phyloP scores from a whole-genome alignment of 306 rosid species.

The Parietaria judaica region DNA sequence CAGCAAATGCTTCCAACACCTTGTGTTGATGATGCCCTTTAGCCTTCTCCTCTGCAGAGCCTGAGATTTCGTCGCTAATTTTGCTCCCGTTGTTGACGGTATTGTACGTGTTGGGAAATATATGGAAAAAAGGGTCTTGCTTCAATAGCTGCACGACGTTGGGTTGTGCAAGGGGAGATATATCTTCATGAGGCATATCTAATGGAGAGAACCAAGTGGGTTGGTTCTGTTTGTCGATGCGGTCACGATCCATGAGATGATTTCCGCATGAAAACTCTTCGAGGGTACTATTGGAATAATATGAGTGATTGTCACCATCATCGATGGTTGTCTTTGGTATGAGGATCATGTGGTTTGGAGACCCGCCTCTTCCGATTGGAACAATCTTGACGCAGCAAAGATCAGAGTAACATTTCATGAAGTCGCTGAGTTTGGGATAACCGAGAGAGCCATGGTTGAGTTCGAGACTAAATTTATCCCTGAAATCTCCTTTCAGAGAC shows the following conservation, averaged over 20 bases:
- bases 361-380: constrained; percentile 18
- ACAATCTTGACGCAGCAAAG: constrained; percentile 21
- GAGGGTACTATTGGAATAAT: constrained; percentile 2
- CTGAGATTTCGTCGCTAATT: constrained; percentile 3
- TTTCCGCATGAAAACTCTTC: constrained; percentile 12
- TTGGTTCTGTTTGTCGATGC: constrained; percentile 1
- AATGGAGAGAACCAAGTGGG: constrained; percentile 7
- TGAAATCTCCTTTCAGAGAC: constrained; percentile 34
- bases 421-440: constrained; percentile 33
- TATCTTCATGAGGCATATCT: neutral
- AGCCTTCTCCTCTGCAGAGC: neutral
- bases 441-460: constrained; percentile 34
- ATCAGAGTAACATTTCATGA: constrained; percentile 25
- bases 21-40: constrained; percentile 7
- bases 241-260: neutral
- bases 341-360: constrained; percentile 31
- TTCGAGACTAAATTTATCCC: constrained; percentile 26
- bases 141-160: constrained; percentile 24
- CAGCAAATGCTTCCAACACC: constrained; percentile 29
- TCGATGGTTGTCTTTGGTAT: constrained; percentile 14
- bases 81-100: constrained; percentile 1
- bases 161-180: neutral
- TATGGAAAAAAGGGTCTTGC: constrained; percentile 25
- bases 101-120: constrained; percentile 2
- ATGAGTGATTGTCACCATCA: constrained; percentile 1